Evolutionary conservation across 192 early-diverging fungal genomes (phyloP), one percentile per base, ranked within the genome.

Genomic region (Coemansia sp.): DNA sequence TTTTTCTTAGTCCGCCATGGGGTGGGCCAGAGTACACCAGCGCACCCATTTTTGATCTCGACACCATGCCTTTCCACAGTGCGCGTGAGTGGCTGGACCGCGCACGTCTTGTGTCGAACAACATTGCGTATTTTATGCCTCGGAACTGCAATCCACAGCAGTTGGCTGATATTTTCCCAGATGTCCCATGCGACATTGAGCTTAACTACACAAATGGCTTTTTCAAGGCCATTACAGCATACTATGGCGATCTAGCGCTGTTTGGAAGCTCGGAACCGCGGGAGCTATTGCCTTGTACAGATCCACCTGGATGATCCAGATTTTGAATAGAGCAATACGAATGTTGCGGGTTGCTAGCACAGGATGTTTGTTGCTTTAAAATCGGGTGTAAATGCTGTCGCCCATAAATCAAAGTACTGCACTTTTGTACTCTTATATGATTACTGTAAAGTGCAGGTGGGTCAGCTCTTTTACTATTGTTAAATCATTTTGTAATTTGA

Each of bases 1-100:
- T 97, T 20, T 98, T 96, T 64, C 71, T 98, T 67, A 96, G 93
- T 58, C 95, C 95, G 46, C 95, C 95, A 39, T 98, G 96, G 96
- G 96, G 96, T 54, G 94, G 88, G 0, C 93, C 93, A 57, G 74
- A 87, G 51, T 97, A 97, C 72, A 62, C 86, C 14, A 72, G 72
- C 4, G 74, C 74, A 6, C 66, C 84, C 0, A 74, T 76, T 6
- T 78, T 77, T 66, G 65, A 67, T 22, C 39, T 74, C 25, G 55
- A 55, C 33, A 22, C 22, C 27, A 72, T 83, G 90, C 88, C 51
- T 64, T 84, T 64, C 54, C 68, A 74, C 54, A 69, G 61, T 0
- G 83, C 78, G 2, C 59, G 73, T 19, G 83, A 88, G 36, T 81
- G 97, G 53, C 85, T 89, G 64, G 71, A 87, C 24, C 56, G 82